Percentiles rank a stretch among this genome's conserved stretches.
Evolutionary conservation across 441 rosid species (phyloP).

Genomic region (Capsella rubella): DNA sequence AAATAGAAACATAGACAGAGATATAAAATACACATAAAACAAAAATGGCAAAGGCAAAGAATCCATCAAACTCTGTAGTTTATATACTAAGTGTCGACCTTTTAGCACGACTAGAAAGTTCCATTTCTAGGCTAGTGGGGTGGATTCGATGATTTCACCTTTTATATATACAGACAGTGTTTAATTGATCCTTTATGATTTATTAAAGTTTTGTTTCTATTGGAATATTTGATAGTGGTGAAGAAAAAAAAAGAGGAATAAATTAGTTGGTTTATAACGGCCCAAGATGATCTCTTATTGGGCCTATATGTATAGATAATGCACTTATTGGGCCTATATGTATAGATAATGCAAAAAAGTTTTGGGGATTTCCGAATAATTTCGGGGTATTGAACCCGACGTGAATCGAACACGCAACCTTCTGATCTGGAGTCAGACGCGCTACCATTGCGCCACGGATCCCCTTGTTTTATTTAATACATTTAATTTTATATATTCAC

Average conservation of each 20-base stretch:
- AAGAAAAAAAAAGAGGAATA: not conserved
- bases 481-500: fast-evolving
- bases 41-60: constrained; percentile 26
- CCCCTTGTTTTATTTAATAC: not conserved
- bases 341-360: not conserved
- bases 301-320: no score
- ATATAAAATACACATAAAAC: not conserved
- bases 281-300: constrained; percentile 25
- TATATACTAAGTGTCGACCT: constrained; percentile 40
- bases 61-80: constrained; percentile 38
- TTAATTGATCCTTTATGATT: constrained; percentile 16
- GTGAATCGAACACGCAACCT: constrained; percentile 99
- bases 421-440: constrained; percentile 99
- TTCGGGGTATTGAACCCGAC: constrained; percentile 68
- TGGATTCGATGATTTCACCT: constrained; percentile 25
- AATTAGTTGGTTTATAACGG: constrained; percentile 29
- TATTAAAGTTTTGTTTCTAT: not conserved
- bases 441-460: constrained; percentile 99
- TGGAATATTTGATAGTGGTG: constrained; percentile 39
- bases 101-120: constrained; percentile 37
- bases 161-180: not conserved
- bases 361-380: not conserved
- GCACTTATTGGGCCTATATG: not conserved
- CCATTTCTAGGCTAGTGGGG: constrained; percentile 31
- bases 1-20: not conserved